Evolutionary conservation across 2,329 filamentous ascomycete genomes (phyloP), one percentile per base, ranked within the genome.

Genomic region (Exophiala mesophila): DNA sequence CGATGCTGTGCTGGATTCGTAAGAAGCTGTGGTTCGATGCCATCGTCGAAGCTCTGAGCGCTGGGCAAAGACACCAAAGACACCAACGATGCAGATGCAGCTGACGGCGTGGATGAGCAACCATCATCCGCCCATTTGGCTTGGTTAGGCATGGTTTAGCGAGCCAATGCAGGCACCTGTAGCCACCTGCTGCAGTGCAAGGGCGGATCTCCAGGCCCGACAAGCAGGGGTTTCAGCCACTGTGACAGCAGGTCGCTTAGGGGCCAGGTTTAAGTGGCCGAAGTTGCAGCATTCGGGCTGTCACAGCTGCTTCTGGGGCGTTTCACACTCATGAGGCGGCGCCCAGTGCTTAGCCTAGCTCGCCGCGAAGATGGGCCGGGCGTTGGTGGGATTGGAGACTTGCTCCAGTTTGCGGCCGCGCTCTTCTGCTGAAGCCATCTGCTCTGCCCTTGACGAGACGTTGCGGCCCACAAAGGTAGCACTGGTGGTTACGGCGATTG

Each of bases 281-380:
- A 29, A 24, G 23, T 24, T 12, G 20, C n/a, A 16, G 12, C 5
- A 12, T 19, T 41, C 39, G 9, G n/a, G 30, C 36, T 45, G 48
- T 51, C 45, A 51, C 48, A 48, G 41, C 45, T 19, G n/a, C 39
- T 51, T 39, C 40, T 41, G 47, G 45, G 45, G 24, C 10, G 45
- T 51, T 45, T 48, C 48, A 51, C 36, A 34, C 31, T 36, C 28
- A 35, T 36, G 31, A 39, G 40, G 44, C 34, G 39, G 30, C 43
- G 36, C 37, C 44, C 36, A 21, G 18, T n/a, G 36, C 23, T 7
- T 6, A 26, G 23, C 23, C 12, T n/a, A n/a, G n/a, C n/a, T n/a
- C n/a, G n/a, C n/a, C n/a, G n/a, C n/a, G n/a, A n/a, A n/a, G n/a
- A n/a, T n/a, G n/a, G n/a, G n/a, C n/a, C n/a, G 38, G 13, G 24